phyloP scores from a whole-genome alignment of 495 filamentous ascomycete species.

The Neurospora sp. region DNA sequence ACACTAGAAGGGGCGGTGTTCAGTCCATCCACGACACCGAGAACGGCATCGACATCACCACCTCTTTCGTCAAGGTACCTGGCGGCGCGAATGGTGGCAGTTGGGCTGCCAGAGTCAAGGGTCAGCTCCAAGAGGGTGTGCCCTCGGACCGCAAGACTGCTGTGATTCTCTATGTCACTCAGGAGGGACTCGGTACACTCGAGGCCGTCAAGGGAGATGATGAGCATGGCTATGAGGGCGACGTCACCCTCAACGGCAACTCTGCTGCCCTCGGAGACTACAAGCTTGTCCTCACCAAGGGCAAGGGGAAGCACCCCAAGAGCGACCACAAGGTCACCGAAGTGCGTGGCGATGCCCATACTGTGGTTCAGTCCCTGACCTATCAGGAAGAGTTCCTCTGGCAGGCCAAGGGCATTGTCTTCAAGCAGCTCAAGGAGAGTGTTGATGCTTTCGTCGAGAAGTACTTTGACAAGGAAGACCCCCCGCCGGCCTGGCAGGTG shows the following conservation, averaged over 20 bases:
- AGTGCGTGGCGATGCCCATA: slow-evolving; percentile 57
- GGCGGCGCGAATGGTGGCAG: slow-evolving; percentile 80
- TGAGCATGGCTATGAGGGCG: slow-evolving; percentile 48
- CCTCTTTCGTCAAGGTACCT: slow-evolving; percentile 86
- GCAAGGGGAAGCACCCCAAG: slow-evolving; percentile 49
- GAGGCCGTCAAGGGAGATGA: slow-evolving; percentile 43
- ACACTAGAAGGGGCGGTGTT: slow-evolving; percentile 72
- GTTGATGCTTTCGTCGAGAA: slow-evolving; percentile 56
- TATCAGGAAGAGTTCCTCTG: slow-evolving; percentile 63
- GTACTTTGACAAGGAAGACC: slow-evolving; percentile 57
- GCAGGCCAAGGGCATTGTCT: slow-evolving; percentile 78
- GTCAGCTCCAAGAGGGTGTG: slow-evolving; percentile 60
- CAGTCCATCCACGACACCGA: slow-evolving; percentile 83
- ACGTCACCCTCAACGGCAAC: slow-evolving; percentile 66
- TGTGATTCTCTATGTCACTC: slow-evolving; percentile 66
- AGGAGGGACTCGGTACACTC: slow-evolving; percentile 60
- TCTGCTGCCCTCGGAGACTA: slow-evolving; percentile 75
- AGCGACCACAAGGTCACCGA: slow-evolving; percentile 51
- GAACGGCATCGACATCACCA: slow-evolving; percentile 82
- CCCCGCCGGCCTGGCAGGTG: slow-evolving; percentile 75
- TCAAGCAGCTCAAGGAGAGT: slow-evolving; percentile 64
- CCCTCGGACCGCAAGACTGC: slow-evolving; percentile 56
- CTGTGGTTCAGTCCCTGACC: slow-evolving; percentile 60
- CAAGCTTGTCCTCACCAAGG: slow-evolving; percentile 66
- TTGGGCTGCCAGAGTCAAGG: slow-evolving; percentile 85